Evolutionary conservation across 352 stramenopile genomes (phyloP), one percentile per base, ranked within the genome.

Genomic region (Globisporangium rhizosaccharum): DNA sequence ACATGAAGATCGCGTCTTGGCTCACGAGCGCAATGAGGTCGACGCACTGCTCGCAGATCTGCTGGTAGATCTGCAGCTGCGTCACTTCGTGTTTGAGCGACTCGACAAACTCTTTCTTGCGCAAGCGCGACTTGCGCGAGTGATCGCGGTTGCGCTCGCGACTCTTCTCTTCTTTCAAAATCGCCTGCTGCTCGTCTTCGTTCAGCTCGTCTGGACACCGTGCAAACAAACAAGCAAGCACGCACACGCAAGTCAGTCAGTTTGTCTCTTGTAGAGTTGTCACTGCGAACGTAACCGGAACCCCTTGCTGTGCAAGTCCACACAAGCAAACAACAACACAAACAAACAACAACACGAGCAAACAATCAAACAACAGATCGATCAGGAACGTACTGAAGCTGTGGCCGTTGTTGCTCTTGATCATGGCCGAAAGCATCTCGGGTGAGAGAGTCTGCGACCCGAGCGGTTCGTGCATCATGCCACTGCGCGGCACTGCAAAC

Each of bases 81-180:
- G 82, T 71, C 30, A 92, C 82, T 50, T 94, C 80, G 54, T 85
- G 73, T 72, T 98, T 98, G 41, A 98, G 79, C 58, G 85, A 92
- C 67, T 98, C 92, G 33, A 98, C 79, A 58, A 97, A 98, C 49
- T 93, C 90, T 70, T 98, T 98, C 67, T 98, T 98, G 50, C 94
- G 85, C 55, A 96, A 71, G 12, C 94, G 85, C 53, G 91, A 98
- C 74, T 98, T 98, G 71, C 93, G 88, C 53, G 94, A 97, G 74
- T 98, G 94, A 66, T 98, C 92, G 44, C 92, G 85, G 73, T 98
- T 98, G 49, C 94, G 82, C 66, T 98, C 90, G 17, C 91, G 77
- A 20, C 73, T 88, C 68, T 92, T 90, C 57, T 91, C 84, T 53
- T 90, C 84, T 63, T 94, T 94, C 42, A 91, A 66, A 37, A 92